Percentiles rank a stretch among this genome's conserved stretches.
These are phyloP conservation scores for Singerocomus inundabilis DNA, from an alignment of 1,284 basidiomycete species.

Conservation along the genomic window DNA sequence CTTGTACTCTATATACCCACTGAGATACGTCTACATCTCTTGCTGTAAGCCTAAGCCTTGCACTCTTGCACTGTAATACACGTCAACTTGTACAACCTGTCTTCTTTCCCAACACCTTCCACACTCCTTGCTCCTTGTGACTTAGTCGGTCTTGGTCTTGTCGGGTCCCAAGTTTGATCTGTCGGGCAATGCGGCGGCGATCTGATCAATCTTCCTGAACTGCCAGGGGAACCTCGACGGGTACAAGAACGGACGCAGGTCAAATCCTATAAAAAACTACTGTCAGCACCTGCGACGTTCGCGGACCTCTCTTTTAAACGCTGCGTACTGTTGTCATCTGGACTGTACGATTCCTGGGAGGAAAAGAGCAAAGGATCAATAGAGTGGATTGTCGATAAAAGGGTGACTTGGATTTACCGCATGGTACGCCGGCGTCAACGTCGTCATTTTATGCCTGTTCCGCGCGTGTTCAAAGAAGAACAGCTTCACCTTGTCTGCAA, in stretches of 20 bases:
- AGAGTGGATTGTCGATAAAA: no score
- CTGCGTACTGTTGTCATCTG: slow-evolving; percentile 91
- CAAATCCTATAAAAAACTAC: slow-evolving; percentile 69
- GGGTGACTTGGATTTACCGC: slow-evolving; percentile 77
- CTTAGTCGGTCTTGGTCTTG: slow-evolving; percentile 45
- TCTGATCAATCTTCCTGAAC: slow-evolving; percentile 90
- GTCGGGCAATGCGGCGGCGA: slow-evolving; percentile 74
- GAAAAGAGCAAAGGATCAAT: no score
- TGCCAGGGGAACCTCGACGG: slow-evolving; percentile 94
- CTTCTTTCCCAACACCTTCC: no score
- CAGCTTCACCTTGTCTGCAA: slow-evolving; percentile 95
- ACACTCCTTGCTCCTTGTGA: no score
- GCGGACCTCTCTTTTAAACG: neutral
- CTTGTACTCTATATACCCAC: slow-evolving; percentile 9
- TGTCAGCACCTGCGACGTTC: slow-evolving; percentile 3
- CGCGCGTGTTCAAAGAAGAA: slow-evolving; percentile 98
- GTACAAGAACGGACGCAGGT: slow-evolving; percentile 95
- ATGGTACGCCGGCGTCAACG: slow-evolving; percentile 94
- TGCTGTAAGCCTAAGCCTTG: slow-evolving; percentile 17
- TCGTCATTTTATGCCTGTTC: slow-evolving; percentile 99
- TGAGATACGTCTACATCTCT: slow-evolving; percentile 1
- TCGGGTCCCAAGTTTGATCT: slow-evolving; percentile 45
- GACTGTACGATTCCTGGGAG: slow-evolving; percentile 96
- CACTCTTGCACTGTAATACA: slow-evolving; percentile 18
- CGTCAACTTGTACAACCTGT: slow-evolving; percentile 2